Base-by-base conservation (phyloP, 2,329 filamentous ascomycete genomes). In the Cryoendolithus antarcticus region DNA sequence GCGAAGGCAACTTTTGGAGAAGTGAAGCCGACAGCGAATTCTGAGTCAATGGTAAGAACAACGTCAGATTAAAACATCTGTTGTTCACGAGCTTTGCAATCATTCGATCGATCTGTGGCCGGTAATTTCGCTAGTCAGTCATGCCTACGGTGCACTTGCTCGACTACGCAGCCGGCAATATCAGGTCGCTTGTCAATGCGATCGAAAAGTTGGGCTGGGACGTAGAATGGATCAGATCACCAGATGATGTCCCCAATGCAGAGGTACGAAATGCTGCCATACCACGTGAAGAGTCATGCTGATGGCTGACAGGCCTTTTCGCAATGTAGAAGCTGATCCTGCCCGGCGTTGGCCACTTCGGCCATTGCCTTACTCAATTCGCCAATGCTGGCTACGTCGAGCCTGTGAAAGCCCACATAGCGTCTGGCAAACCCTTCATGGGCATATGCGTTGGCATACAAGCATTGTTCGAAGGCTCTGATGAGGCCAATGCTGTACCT, bases 341-440 rank as follows among this genome's bases (percentile, higher is more conserved):
- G 21, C 91, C 91, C 4, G 91, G 91, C 44, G 91, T 98, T 46
- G 91, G 91, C 52, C 89, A 98, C 70, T 98, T 96, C 55, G 91
- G 91, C 44, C 86, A 98, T 69, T 98, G 91, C 62, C 70, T 96
- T 48, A 77, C 77, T 21, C 86, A 94, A 58, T 78, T 98, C 50
- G 70, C 80, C 10, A 72, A 77, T 32, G 85, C 86, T 30, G 85
- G 83, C 47, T 98, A 88, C 63, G 69, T 89, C 39, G 82, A 85
- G 43, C 83, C 86, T 7, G 80, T 98, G 48, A 76, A 71, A 50
- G 71, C 77, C 48, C 86, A 96, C 65, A 88, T 98, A 53, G 71
- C 77, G 38, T 74, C 82, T 9, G 88, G 86, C n/a, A 96, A 96
- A 63, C 86, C 89, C 9, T 96, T 98, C 59, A 93, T 98, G 80